Base-by-base conservation (phyloP, 805 yeast species). In the Ogataea minuta region DNA sequence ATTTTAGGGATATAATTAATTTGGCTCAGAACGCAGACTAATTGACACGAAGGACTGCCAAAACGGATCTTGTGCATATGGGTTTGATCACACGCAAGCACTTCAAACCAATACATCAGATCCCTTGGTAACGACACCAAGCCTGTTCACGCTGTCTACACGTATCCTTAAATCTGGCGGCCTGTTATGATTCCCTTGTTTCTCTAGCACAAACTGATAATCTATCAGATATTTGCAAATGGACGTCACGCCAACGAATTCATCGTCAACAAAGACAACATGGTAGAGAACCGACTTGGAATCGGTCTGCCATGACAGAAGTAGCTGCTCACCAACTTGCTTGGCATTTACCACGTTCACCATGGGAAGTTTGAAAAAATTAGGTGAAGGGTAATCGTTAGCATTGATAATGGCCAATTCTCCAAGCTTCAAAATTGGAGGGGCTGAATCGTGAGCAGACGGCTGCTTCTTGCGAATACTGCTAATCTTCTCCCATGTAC, bases 181-280 rank as follows among this genome's bases (percentile, higher is more conserved):
- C 23, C 33, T 26, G 8, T 11, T 19, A 9, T 28, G 23, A 9
- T 6, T 21, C 23, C 11, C 20, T 5, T 10, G 10, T 29, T 27
- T 25, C 14, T 29, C 20, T 4, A 10, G 9, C 19, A 4, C n/a
- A 2, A 28, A 6, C 15, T 20, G 21, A 6, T 21, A 4, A 11
- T 24, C 32, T 6, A 49, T 17, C 10, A 49, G 16, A 41, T 48
- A 52, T 15, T 33, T 42, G 6, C 46, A 24, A 23, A 39, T 29
- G 13, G 33, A 28, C 4, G 60, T 41, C 4, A 52, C 43, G 9
- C 67, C 64, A 2, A 38, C 48, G 38, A 67, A 63, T 15, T 29
- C 38, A 7, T 48, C 59, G 45, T 65, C 53, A 6, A 59, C 44
- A 40, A 48, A 66, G 2, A 66, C 44, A 9, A 62, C 14, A 57